Conservation (phyloP, 306 rosid genomes). For the Datisca glomerata region DNA sequence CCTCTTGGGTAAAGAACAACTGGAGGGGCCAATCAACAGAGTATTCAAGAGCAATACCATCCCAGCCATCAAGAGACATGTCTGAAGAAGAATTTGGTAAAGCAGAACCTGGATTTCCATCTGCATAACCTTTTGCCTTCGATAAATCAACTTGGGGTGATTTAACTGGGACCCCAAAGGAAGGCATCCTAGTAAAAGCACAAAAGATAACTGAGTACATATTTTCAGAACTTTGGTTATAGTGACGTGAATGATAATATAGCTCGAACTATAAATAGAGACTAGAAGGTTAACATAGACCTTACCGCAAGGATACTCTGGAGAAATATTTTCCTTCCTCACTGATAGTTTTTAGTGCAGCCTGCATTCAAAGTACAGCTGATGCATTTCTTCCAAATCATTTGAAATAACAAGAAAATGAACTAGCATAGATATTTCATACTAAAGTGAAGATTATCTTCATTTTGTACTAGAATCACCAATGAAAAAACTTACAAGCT, state of each 20-base stretch:
- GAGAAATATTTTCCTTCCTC: slow-evolving; percentile 88
- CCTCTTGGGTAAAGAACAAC: slow-evolving; percentile 90
- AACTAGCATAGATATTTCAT: background rate
- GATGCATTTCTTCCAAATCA: slow-evolving; percentile 11
- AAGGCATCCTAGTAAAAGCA: slow-evolving; percentile 65
- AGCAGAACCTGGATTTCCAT: slow-evolving; percentile 35
- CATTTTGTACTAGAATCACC: background rate
- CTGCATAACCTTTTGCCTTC: slow-evolving; percentile 38
- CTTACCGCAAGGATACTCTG: slow-evolving; percentile 78
- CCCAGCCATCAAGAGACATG: slow-evolving; percentile 81
- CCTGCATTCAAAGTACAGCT: slow-evolving; percentile 42
- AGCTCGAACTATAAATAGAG: too few relatives aligned
- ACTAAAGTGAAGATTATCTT: background rate
- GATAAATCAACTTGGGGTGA: slow-evolving; percentile 45
- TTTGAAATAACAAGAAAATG: slow-evolving; percentile 2
- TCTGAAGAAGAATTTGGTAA: slow-evolving; percentile 51
- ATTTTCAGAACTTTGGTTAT: slow-evolving; percentile 12
- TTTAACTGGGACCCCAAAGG: slow-evolving; percentile 71
- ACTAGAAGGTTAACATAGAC: background rate
- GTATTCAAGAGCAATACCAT: slow-evolving; percentile 90
- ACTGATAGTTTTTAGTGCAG: slow-evolving; percentile 79
- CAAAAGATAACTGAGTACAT: slow-evolving; percentile 14
- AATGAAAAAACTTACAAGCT: slow-evolving; percentile 47
- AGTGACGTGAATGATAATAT: slow-evolving; percentile 6
- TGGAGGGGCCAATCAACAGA: slow-evolving; percentile 96